phyloP scores from a whole-genome alignment of 495 filamentous ascomycete genomes.

The Penicillium psychrofluorescens region DNA sequence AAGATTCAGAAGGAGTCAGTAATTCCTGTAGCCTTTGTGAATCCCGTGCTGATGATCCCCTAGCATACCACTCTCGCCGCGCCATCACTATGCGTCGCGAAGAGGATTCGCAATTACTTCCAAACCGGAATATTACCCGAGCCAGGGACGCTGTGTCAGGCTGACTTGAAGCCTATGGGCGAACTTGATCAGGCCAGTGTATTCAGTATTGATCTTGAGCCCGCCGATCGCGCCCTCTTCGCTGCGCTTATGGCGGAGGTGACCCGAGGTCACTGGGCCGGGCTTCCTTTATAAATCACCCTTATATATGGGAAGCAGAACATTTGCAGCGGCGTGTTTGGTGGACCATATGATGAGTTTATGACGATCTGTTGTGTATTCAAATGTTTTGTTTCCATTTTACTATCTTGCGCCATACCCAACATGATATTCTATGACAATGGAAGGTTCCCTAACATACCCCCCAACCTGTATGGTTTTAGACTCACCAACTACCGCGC shows the following conservation, averaged over 20 bases:
- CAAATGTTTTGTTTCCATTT: too few species aligned
- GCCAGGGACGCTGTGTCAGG: constrained; percentile 33
- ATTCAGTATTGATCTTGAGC: constrained; percentile 1
- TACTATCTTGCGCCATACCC: too few species aligned
- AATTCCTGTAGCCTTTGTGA: not conserved
- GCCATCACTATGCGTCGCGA: constrained; percentile 41
- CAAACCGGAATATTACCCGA: constrained; percentile 37
- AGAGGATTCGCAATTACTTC: constrained; percentile 39
- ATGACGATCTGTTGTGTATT: too few species aligned
- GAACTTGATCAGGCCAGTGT: constrained; percentile 1
- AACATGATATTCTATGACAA: too few species aligned
- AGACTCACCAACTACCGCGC: too few species aligned
- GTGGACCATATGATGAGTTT: too few species aligned
- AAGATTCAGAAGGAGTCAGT: constrained; percentile 50
- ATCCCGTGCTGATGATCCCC: not conserved
- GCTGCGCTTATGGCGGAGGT: constrained; percentile 14
- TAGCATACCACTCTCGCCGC: constrained; percentile 41
- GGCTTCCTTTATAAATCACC: too few species aligned
- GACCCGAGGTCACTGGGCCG: too few species aligned
- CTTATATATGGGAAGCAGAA: too few species aligned
- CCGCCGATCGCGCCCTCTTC: constrained; percentile 14
- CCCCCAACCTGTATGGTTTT: too few species aligned
- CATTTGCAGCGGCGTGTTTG: too few species aligned
- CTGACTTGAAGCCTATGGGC: constrained; percentile 24
- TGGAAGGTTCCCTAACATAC: too few species aligned